Evolutionary conservation across 2,329 filamentous ascomycete species (phyloP), one percentile per base, ranked within the genome.

Genomic region (Ophiostoma montium): DNA sequence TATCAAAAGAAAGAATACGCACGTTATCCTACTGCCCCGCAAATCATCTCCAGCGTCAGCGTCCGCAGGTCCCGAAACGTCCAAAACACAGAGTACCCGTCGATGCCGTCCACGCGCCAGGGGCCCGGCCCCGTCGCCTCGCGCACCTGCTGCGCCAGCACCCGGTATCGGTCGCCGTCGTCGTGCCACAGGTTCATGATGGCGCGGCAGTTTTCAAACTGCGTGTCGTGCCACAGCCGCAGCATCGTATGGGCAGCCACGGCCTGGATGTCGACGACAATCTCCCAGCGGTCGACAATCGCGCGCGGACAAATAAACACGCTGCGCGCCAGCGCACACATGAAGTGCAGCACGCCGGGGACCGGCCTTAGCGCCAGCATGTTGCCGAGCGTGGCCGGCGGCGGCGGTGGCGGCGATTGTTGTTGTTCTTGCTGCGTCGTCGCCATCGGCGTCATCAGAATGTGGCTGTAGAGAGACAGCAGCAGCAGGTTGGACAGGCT

Each of bases 21-120:
- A n/a, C n/a, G n/a, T n/a, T n/a, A n/a, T n/a, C n/a, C n/a, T n/a
- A n/a, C n/a, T 27, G 23, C 36, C 7, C 38, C 47, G 6, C 42
- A 33, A n/a, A 49, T 43, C n/a, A 47, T 12, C 38, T 50, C 49
- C 7, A 47, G 21, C 2, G 43, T 42, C n/a, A 50, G 36, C n/a
- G 49, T 42, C 3, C 44, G 33, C 21, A 50, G 18, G 16, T 47
- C 49, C 5, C 49, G 49, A 13, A 47, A 50, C 12, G 49, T 47
- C 49, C 49, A 50, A n/a, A 50, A 50, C 6, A 50, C 49, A 19
- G 49, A 50, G 49, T 47, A 50, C 19, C 49, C 49, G 49, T 50
- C 49, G 27, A 50, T 50, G 27, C 41, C 49, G 49, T 50, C 49
- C 31, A 50, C 49, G 1, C 30, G 42, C 36, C 36, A 47, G 1